Evolutionary conservation across 1,284 basidiomycete species (phyloP), one percentile per base, ranked within the genome.

Genomic region (Tilletia walkeri): DNA sequence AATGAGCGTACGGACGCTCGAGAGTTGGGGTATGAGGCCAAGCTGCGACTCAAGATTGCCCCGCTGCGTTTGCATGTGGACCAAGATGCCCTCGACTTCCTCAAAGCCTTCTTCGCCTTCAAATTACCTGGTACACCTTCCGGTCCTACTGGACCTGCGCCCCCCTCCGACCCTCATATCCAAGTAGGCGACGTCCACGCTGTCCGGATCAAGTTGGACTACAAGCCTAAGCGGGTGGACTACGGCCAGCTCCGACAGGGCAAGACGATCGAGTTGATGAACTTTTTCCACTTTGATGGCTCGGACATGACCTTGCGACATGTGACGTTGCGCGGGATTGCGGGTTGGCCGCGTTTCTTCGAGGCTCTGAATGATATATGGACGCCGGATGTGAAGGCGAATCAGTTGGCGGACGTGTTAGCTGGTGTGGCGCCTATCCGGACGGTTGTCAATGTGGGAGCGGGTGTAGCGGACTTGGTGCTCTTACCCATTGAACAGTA

Each of bases 251-350:
- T 82, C 16, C 88, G 90, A 18, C 91, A 95, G 78, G 96, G 96
- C 14, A 89, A 88, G 82, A 94, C 94, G 0, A 95, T 96, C 73
- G 96, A 99, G 83, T 85, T 99, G 70, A 98, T 99, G 95, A 99
- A 99, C 84, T 98, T 99, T 84, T 99, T 99, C 90, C 95, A 98
- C 84, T 99, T 99, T 78, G 95, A 99, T 78, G 95, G 93, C 0
- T 92, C 95, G 2, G 95, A 97, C 84, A 98, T 99, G 93, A 95
- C 94, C 0, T 85, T 99, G 67, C 88, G 95, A 67, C 94, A 96
- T 81, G 90, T 98, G 72, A 94, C 92, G 16, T 84, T 98, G 34
- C 89, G 91, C 67, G 96, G 95, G 18, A 89, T 98, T 67, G 91
- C 91, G 24, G 94, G 94, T 24, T 94, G 92, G 91, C 87, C 91